phyloP scores from a whole-genome alignment of 371 early-diverging fungal genomes.

The Amoeboaphelidium occidentale region DNA sequence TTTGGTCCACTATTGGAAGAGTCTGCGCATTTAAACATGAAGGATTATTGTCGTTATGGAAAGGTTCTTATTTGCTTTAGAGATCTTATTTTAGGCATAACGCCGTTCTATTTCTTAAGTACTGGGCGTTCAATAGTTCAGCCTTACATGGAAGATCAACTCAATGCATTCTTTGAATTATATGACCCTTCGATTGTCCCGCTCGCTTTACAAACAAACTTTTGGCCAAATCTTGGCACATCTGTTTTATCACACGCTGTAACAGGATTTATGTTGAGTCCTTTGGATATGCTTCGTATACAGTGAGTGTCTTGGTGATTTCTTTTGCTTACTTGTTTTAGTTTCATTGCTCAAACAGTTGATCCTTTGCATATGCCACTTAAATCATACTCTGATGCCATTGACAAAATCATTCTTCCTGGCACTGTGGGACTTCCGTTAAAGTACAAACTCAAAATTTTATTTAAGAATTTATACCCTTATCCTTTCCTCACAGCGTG shows the following conservation, averaged over 20 bases:
- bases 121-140: not conserved
- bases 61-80: no score
- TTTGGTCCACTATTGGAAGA: not conserved
- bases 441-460: no score
- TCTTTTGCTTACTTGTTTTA: not conserved
- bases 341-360: not conserved
- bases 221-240: not conserved
- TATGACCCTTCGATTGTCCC: not conserved
- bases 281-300: no score
- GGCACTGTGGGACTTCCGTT: no score
- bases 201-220: not conserved
- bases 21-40: not conserved
- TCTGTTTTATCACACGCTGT: not conserved
- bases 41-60: not conserved
- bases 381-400: no score
- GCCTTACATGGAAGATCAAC: not conserved
- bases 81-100: not conserved
- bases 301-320: no score
- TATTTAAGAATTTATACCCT: no score
- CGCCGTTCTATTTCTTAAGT: not conserved
- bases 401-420: no score
- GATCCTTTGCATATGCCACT: not conserved
- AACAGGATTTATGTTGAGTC: not conserved
- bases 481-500: no score
- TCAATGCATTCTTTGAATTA: not conserved